These are phyloP conservation scores for Pythium rhizo-oryzae DNA, from an alignment of 352 stramenopile genomes.

Conservation along the genomic window DNA sequence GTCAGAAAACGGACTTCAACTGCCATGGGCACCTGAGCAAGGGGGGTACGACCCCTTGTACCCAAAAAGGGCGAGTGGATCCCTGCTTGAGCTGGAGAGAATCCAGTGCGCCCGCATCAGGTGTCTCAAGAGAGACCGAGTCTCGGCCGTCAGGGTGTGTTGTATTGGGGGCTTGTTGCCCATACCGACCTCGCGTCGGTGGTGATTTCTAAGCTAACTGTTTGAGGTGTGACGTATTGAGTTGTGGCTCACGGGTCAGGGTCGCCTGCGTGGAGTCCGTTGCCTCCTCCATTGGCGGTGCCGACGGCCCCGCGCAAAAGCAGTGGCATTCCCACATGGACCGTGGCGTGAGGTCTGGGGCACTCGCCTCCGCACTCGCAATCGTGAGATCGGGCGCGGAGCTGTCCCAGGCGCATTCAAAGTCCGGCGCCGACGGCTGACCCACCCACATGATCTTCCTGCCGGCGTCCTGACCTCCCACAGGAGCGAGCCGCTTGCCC, in stretches of 20 bases:
- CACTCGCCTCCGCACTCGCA: not conserved
- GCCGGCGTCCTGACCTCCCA: not conserved
- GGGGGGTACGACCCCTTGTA: not conserved
- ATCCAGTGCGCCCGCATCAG: no score
- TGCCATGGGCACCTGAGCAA: not conserved
- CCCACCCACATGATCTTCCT: not conserved
- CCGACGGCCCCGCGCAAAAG: not conserved
- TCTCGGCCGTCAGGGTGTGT: no score
- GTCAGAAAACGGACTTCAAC: not conserved
- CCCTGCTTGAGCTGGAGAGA: not conserved
- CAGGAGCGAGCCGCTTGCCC: not conserved
- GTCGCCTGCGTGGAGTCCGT: not conserved
- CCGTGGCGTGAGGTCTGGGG: not conserved
- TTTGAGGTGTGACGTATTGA: no score
- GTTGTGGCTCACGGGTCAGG: no score
- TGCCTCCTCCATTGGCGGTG: not conserved
- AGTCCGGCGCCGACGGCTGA: not conserved
- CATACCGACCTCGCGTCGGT: no score
- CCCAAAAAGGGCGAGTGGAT: not conserved
- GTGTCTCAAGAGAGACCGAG: no score
- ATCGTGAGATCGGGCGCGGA: not conserved
- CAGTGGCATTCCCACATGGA: conserved; percentile 1
- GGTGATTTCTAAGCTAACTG: not conserved
- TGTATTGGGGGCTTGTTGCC: no score
- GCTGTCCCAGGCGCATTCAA: not conserved